Conservation (phyloP, 139 green algal species). For the Edaphochlamys debaryana region DNA sequence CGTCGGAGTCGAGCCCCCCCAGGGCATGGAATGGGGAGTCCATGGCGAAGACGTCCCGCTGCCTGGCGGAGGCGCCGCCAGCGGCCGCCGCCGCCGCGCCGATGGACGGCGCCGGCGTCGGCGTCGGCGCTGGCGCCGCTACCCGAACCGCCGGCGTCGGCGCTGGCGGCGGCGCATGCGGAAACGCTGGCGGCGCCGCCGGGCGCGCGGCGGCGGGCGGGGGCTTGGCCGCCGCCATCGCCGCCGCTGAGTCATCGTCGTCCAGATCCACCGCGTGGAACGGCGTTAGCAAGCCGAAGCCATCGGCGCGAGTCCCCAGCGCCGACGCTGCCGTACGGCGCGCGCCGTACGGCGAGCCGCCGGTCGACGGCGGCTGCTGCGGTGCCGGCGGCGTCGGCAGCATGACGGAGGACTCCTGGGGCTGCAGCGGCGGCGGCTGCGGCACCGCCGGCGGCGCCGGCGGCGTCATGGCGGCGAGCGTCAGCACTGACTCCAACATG, state of each 20-base stretch:
- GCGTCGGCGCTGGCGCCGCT: no score
- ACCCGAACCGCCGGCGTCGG: not conserved
- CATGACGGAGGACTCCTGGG: no score
- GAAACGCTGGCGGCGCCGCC: not conserved
- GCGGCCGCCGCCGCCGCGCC: not conserved
- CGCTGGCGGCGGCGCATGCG: no score
- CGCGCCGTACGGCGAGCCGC: no score
- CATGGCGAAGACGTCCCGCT: not conserved
- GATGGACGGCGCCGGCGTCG: not conserved
- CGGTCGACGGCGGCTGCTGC: no score
- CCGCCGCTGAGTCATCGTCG: not conserved
- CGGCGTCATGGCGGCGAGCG: not conserved
- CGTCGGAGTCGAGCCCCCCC: not conserved
- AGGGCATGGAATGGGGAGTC: not conserved
- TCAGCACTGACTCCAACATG: conserved; percentile 2
- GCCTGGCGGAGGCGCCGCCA: not conserved
- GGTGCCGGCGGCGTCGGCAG: no score
- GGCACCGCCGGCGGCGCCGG: no score
- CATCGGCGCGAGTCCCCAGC: not conserved
- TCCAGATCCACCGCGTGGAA: not conserved
- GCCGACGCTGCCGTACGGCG: not conserved
- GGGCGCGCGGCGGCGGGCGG: not conserved
- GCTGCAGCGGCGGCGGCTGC: no score
- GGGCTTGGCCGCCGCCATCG: not conserved
- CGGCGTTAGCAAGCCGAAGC: not conserved